A percentile compares a stretch with the other conserved stretches of the same genome.
These are phyloP conservation scores for Solanum chilense DNA, from an alignment of 257 asterid species.

Conservation along the genomic window DNA sequence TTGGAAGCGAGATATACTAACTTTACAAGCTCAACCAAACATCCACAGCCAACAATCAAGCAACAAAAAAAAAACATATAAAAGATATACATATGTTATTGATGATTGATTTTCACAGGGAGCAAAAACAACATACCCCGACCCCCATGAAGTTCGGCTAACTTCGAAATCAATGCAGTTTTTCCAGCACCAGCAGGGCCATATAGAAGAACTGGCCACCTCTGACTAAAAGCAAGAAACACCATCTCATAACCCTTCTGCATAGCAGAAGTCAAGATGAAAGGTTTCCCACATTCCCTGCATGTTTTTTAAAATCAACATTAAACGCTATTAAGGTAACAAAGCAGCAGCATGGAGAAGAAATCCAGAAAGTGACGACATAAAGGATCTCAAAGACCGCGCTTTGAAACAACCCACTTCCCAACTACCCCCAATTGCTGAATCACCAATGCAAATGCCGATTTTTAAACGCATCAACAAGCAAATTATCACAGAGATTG, in stretches of 20 bases:
- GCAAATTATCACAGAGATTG: neutral
- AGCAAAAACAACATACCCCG: neutral
- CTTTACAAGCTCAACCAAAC: neutral
- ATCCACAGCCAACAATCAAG: neutral
- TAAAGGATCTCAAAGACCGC: neutral
- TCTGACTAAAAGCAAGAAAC: conserved; percentile 69
- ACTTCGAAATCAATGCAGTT: conserved; percentile 57
- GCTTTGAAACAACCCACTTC: neutral
- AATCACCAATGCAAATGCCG: neutral
- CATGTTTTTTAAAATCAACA: conserved; percentile 1
- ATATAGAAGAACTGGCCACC: conserved; percentile 93
- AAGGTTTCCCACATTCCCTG: conserved; percentile 49
- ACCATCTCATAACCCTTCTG: conserved; percentile 72
- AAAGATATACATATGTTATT: neutral
- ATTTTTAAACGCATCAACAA: neutral
- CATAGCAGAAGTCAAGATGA: conserved; percentile 55
- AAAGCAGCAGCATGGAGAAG: neutral
- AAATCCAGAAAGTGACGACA: neutral
- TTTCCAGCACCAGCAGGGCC: conserved; percentile 95
- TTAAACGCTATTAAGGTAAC: neutral
- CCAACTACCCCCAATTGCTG: neutral
- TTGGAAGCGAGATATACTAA: neutral
- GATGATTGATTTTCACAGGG: neutral
- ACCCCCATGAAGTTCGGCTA: conserved; percentile 50
- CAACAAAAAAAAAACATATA: neutral